Base-by-base conservation (phyloP, 176 grass and related monocot species). In the Oryza nivara region DNA sequence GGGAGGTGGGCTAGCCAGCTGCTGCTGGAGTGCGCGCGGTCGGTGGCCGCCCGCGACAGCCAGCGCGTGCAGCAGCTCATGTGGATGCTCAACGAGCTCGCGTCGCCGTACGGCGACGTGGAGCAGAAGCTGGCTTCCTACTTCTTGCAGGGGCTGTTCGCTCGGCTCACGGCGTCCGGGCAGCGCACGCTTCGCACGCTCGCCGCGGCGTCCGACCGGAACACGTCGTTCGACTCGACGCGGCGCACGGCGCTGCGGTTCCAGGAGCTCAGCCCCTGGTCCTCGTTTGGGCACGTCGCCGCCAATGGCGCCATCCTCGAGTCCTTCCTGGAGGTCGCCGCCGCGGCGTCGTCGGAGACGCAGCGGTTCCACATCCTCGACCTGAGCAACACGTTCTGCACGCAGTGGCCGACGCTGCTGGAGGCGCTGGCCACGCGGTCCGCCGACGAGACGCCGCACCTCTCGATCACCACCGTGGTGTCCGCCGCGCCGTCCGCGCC, bases 81-180 rank as follows among this genome's bases (percentile, higher is more conserved):
- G 90, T 99, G 93, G 97, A 99, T 99, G 93, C 92, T 99, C 38
- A 99, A 99, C 81, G 97, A 99, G 90, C 90, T 99, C 8, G 91
- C 97, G 14, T 96, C 97, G 23, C 91, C 97, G 47, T 99, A 96
- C 72, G 97, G 97, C 56, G 97, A 99, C 79, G 72, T 91, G 10
- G 97, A 99, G 73, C 97, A 99, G 92, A 99, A 99, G 89, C 85
- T 99, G 6, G 86, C 93, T 9, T 90, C 92, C 30, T 99, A 92
- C 85, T 99, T 99, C 80, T 80, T 92, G 17, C 96, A 99, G 90
- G 96, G 89, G 0, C 84, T 94, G 17, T 99, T 96, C 78, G 93
- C 93, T 16, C 90, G 93, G 9, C 91, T 99, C 75, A 99, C 97
- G 32, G 47, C 90, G 17, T 94, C 96, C 1, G 96, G 93, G 0